Evolutionary conservation across 345 rosid genomes (phyloP).

Genomic region (Eucalyptus lansdowneana): DNA sequence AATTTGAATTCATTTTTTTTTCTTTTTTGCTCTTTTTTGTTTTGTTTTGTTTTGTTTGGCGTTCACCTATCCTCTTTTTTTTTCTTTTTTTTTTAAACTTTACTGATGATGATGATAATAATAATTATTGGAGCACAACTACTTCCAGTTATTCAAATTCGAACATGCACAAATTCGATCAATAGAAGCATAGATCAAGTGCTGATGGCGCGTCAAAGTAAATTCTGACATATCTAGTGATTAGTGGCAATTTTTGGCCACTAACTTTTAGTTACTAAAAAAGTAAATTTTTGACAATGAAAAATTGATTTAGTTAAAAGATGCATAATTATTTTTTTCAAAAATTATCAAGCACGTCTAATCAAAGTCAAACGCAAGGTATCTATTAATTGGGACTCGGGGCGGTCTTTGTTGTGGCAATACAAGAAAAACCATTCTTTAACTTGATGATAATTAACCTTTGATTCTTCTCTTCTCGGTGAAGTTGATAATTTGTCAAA

Average conservation of each 20-base stretch:
- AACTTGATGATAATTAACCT: not conserved
- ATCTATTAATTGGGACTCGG: accelerated
- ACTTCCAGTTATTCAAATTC: not conserved
- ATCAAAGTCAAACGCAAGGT: not conserved
- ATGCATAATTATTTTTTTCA: not conserved
- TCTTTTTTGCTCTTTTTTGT: not conserved
- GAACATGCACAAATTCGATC: not conserved
- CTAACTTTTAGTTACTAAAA: accelerated
- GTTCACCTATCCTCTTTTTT: not conserved
- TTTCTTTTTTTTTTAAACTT: not conserved
- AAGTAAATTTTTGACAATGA: accelerated
- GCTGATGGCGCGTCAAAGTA: accelerated
- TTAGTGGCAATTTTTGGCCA: accelerated
- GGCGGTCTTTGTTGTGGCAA: accelerated
- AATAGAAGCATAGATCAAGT: not conserved
- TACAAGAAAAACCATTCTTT: not conserved
- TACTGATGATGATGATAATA: not conserved
- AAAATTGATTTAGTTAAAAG: accelerated
- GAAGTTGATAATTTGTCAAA: not conserved
- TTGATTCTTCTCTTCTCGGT: accelerated
- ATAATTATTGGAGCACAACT: not conserved
- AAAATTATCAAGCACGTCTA: not conserved
- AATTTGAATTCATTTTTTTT: not conserved
- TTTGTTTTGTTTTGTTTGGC: not conserved
- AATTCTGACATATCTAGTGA: accelerated